Evolutionary conservation across 1,284 basidiomycete species (phyloP).

Genomic region (Ceratobasidium sp.): DNA sequence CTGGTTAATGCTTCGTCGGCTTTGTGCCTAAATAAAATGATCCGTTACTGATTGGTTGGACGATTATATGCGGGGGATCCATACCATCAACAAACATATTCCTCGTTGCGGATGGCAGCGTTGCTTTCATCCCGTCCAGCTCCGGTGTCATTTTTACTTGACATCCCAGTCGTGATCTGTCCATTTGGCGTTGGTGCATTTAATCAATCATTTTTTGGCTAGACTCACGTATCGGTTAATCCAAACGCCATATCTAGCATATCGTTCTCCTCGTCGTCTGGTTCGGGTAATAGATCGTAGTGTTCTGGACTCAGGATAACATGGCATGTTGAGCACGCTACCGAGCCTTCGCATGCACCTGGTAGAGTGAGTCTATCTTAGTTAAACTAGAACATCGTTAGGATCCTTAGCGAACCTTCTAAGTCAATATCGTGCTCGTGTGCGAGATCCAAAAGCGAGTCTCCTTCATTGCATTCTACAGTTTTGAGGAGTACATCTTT

Average conservation of each 20-base stretch:
- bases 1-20: slow-evolving; percentile 62
- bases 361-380: slow-evolving; percentile 44
- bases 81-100: slow-evolving; percentile 97
- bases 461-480: slow-evolving; percentile 93
- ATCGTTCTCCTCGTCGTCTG: slow-evolving; percentile 97
- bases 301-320: slow-evolving; percentile 87
- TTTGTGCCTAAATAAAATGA: slow-evolving; percentile 60
- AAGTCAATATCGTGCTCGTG: slow-evolving; percentile 98
- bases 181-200: not conserved
- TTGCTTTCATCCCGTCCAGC: slow-evolving; percentile 88
- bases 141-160: slow-evolving; percentile 89
- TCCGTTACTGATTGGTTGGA: slow-evolving; percentile 2
- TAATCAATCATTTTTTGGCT: no score
- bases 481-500: slow-evolving; percentile 88
- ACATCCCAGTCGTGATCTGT: slow-evolving; percentile 70
- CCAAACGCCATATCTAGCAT: slow-evolving; percentile 99
- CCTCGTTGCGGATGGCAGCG: slow-evolving; percentile 90
- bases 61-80: slow-evolving; percentile 53
- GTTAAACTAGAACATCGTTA: not conserved
- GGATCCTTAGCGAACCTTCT: slow-evolving; percentile 75
- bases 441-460: slow-evolving; percentile 90
- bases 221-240: slow-evolving; percentile 88
- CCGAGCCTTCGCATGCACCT: slow-evolving; percentile 97
- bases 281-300: slow-evolving; percentile 89
- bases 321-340: slow-evolving; percentile 98